Evolutionary conservation across 2,329 filamentous ascomycete species (phyloP).

Genomic region (Alternaria tenuissima): DNA sequence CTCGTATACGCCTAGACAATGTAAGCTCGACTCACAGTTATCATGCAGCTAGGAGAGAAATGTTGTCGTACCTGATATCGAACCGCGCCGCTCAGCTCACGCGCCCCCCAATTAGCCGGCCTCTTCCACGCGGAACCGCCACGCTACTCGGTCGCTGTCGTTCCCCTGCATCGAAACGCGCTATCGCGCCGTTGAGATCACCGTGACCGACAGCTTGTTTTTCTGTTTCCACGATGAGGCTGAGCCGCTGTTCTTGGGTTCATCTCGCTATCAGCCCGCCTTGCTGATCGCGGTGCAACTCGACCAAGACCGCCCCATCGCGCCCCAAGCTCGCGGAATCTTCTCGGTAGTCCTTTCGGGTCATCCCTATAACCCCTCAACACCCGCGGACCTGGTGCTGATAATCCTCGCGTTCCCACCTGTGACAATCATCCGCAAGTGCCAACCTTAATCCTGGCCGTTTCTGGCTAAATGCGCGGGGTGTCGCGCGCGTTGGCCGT

Average conservation of each 20-base stretch:
- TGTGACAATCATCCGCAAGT: constrained; percentile 16
- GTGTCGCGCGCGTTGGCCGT: constrained; percentile 9
- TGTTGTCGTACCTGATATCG: neutral
- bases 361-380: constrained; percentile 6
- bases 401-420: constrained; percentile 4
- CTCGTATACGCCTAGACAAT: neutral
- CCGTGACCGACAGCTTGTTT: neutral
- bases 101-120: neutral
- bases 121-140: neutral
- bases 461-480: constrained; percentile 5
- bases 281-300: constrained; percentile 6
- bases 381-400: constrained; percentile 11
- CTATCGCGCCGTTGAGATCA: constrained; percentile 5
- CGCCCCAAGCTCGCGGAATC: constrained; percentile 5
- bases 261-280: neutral
- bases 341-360: constrained; percentile 15
- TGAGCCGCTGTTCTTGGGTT: neutral
- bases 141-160: constrained; percentile 3
- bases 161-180: constrained; percentile 14
- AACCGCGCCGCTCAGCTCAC: neutral
- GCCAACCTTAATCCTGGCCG: constrained; percentile 18
- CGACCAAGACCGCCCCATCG: neutral
- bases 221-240: neutral
- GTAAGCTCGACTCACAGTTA: neutral
- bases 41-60: neutral